Base-by-base conservation (phyloP, 768 basidiomycete genomes). In the Suillus variegatus region DNA sequence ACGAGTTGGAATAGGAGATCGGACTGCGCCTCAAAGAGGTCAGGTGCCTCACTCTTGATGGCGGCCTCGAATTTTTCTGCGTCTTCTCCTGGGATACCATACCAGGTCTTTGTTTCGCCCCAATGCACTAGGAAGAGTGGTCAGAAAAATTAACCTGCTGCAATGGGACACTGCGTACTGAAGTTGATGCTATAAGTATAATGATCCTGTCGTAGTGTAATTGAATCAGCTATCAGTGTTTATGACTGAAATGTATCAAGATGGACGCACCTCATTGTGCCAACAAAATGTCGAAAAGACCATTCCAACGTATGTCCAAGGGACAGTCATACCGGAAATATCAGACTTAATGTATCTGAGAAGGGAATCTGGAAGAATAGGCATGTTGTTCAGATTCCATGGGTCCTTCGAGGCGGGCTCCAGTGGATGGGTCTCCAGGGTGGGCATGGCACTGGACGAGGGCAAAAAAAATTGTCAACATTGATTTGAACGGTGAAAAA, bases 61-160 rank as follows among this genome's bases (percentile, higher is more conserved):
- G 97, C 97, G 36, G 91, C 89, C 78, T 99, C 97, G 73, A 99
- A 98, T 76, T 94, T 94, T 69, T 93, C 94, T 35, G 96, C 95
- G 71, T 97, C 93, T 60, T 88, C 87, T n/a, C 93, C 97, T 8
- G 97, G 97, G 51, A 99, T 92, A 60, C 96, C 96, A 77, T 99
- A 99, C 97, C 97, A 99, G 0, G 97, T 99, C 82, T 99, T 99
- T 41, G 97, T 97, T 75, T 97, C 97, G 36, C 97, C 97, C 94
- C 95, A 98, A 75, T 98, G 95, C 92, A 97, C 95, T 96, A 68
- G 38, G 68, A 66, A 65, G 67, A 56, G 62, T 67, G 46, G 35
- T 60, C 54, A 68, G 65, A 69, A 64, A 71, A n/a, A 41, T 3
- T 60, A 54, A 40, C 12, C 25, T 63, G 61, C 65, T 69, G 43